Evolutionary conservation across 345 rosid genomes (phyloP), one percentile per base, ranked within the genome.

Genomic region (Bretschneidera sinensis): DNA sequence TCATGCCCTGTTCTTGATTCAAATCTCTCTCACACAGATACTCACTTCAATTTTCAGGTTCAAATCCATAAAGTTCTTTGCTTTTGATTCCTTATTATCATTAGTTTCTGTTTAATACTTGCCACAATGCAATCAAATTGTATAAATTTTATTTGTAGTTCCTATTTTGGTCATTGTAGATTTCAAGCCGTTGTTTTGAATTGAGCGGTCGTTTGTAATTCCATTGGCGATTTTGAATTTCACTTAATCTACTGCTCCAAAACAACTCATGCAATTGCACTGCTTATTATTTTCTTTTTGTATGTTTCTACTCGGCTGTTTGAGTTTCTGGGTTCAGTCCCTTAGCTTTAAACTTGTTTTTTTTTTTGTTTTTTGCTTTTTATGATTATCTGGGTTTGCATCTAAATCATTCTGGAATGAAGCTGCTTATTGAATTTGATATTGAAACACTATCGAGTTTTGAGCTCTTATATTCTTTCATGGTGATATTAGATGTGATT

Each of bases 31-130:
- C 54, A 63, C 56, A 47, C 21, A 14, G n/a, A 21, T 8, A 20
- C 55, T 11, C 33, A 10, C 34, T 11, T 25, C 19, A 2, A 14
- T 14, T 61, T 23, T 56, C 58, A 69, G 74, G 78, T 69, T 69
- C 24, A 20, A 4, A 54, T 39, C 21, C 45, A 13, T 20, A 18
- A n/a, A 24, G 9, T 23, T 18, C 48, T 60, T 50, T 20, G 21
- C 5, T 25, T 60, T 50, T 20, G 21, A 5, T 25, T 23, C 50
- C 20, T 21, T 7, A 25, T 23, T 21, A 20, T 22, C 49, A 23
- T 35, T 55, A 55, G 47, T 51, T 52, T 21, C 21, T 54, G 54
- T 17, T 35, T 39, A 9, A 14, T 7, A 39, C 15, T 39, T 31
- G 35, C 35, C 9, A n/a, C n/a, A 31, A 31, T 31, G 35, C 45